Base-by-base conservation (phyloP, 352 stramenopile species). In the Phytopythium mirpurense region DNA sequence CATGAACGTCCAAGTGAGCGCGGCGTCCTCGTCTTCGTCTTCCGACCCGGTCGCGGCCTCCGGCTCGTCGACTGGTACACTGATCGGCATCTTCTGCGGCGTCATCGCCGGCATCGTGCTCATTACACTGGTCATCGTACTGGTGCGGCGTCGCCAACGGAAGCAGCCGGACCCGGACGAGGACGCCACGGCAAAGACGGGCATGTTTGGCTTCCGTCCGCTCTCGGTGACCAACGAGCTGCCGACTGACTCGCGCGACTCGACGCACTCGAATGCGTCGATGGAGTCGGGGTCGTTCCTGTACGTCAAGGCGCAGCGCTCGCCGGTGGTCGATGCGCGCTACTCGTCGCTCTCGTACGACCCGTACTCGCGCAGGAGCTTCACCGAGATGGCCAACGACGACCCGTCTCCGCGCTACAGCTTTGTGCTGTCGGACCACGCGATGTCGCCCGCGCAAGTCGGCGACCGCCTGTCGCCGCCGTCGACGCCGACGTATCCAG, bases 311-410 rank as follows among this genome's bases (percentile, higher is more conserved):
- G 70, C 67, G 11, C 60, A 64, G 48, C 60, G 50, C 8, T 81
- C 68, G 15, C 65, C 72, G 18, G 41, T 77, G 31, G 67, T 71
- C 43, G 48, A 45, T 24, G 45, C 56, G 12, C 67, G 72, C 15
- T 55, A 64, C 19, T 70, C 63, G 16, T 83, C 70, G 36, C 56
- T 83, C 18, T 83, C 72, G n/a, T 83, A 83, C 21, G 68, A 83
- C 54, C 72, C 72, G 42, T 79, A 77, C 51, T 67, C 63, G 12
- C 60, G 70, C 3, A 42, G 56, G 55, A 78, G 67, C 37, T 79
- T 78, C 35, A 54, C 59, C 32, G 60, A 75, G 44, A 58, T 60
- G 26, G 59, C 45, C 12, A 40, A 42, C 16, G 36, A 53, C 19
- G 67, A 77, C 24, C 32, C 56, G 45, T 63, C 57, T 4, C 46